Base-by-base conservation (phyloP, 148 eudicot genomes). In the Rhododendron ferrugineum region DNA sequence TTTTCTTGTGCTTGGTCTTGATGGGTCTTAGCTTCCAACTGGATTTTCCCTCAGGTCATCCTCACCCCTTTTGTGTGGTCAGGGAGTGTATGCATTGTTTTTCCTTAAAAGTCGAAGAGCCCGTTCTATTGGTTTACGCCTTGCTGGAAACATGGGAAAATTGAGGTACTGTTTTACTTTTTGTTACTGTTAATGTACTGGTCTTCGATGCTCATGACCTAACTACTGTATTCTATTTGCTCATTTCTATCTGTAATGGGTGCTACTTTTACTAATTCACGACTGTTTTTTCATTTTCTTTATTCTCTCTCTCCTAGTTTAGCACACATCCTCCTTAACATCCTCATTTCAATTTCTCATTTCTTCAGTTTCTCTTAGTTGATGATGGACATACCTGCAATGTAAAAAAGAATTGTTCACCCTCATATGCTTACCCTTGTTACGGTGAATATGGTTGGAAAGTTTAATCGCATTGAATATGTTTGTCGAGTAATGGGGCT, bases 41-140 rank as follows among this genome's bases (percentile, higher is more conserved):
- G 72, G 36, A 80, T 40, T 79, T 72, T 85, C 52, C 49, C 72
- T 78, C 76, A 32, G 15, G 6, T 87, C 81, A 83, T 76, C 32
- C 66, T 87, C 73, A 42, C 54, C 64, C 28, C 80, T 79, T 75
- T 58, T 10, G 50, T 40, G 64, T 85, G 60, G 52, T 82, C 86
- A 97, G 99, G 99, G 99, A 86, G 95, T 97, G 85, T 97, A 95
- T 83, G 98, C 95, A 7, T 82, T 97, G 82, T 93, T 97, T 75
- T 97, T 97, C 85, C 85, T 92, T 85, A 93, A 94, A 90, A 94
- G 93, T 82, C 91, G 98, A 90, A 91, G 98, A 92, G 89, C 91
- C 36, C 93, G 99, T 32, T 91, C 98, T 68, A 94, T 97, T 84
- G 98, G 96, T 84, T 90, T 94, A 62, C 94, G 99, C 73, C 93